A percentile compares a stretch with the other conserved stretches of the same genome.
These are phyloP conservation scores for Fraxinus dipetala DNA, from an alignment of 305 asterid species.

Conservation along the genomic window DNA sequence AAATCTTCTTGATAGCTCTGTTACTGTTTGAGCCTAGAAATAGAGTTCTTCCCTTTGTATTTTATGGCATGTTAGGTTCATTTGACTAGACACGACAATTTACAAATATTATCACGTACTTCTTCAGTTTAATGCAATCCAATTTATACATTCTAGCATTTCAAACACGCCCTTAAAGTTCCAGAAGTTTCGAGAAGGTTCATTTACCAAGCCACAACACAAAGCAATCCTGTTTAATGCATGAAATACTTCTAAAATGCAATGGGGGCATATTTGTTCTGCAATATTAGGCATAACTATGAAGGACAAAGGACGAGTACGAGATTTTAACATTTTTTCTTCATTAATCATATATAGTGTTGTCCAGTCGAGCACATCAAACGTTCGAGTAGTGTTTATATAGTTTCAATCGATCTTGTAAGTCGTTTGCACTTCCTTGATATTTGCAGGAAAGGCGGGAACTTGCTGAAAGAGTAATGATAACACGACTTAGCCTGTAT, in stretches of 20 bases:
- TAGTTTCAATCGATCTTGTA: neutral
- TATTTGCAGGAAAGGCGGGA: slow-evolving; percentile 60
- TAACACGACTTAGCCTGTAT: slow-evolving; percentile 68
- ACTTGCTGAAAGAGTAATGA: slow-evolving; percentile 86
- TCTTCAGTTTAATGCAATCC: neutral
- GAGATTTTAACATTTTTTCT: neutral
- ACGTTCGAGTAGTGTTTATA: neutral
- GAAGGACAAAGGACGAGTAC: neutral
- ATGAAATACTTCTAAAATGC: neutral
- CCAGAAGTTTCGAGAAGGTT: neutral
- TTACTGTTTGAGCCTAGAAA: neutral
- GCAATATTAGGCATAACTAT: neutral
- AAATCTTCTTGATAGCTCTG: neutral
- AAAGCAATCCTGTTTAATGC: neutral
- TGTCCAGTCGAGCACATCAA: neutral
- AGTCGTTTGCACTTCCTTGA: neutral
- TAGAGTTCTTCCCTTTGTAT: neutral
- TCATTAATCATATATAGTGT: neutral
- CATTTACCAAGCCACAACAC: neutral
- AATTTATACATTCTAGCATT: neutral
- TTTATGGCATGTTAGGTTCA: neutral
- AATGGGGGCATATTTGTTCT: neutral
- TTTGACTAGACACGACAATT: neutral
- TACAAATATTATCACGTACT: neutral
- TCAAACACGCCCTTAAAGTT: neutral